These are phyloP conservation scores for Aspergillus cejpii DNA, from an alignment of 2,329 filamentous ascomycete species.

Conservation along the genomic window DNA sequence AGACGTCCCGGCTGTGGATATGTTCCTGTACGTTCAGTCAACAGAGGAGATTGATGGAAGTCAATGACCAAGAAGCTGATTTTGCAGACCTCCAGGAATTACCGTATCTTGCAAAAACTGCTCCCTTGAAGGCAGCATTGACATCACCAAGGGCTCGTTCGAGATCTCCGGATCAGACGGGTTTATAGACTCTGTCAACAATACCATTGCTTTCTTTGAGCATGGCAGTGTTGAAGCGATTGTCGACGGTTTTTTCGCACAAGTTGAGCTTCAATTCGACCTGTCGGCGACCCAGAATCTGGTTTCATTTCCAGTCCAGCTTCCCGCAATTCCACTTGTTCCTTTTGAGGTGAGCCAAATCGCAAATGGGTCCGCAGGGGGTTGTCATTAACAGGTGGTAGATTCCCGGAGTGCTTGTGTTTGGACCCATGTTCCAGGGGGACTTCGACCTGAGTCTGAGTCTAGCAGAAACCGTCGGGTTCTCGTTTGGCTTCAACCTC, in stretches of 20 bases:
- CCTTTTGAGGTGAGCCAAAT: slow-evolving; percentile 16
- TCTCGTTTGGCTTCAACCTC: slow-evolving; percentile 18
- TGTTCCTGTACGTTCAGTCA: slow-evolving; percentile 1
- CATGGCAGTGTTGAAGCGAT: slow-evolving; percentile 15
- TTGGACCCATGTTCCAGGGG: slow-evolving; percentile 14
- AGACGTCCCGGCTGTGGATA: neutral
- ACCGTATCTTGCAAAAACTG: slow-evolving; percentile 18
- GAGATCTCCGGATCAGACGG: slow-evolving; percentile 8
- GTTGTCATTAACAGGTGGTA: neutral
- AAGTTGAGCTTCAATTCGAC: slow-evolving; percentile 16
- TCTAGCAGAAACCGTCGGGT: slow-evolving; percentile 10
- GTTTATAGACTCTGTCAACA: neutral
- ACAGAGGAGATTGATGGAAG: neutral
- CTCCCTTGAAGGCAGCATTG: slow-evolving; percentile 13
- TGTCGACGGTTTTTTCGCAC: slow-evolving; percentile 14
- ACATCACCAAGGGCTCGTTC: slow-evolving; percentile 16
- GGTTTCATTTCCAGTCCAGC: slow-evolving; percentile 12
- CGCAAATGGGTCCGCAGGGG: neutral
- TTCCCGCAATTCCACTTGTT: slow-evolving; percentile 16
- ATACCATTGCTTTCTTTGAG: slow-evolving; percentile 15
- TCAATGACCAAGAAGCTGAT: neutral
- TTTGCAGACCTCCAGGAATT: slow-evolving; percentile 13
- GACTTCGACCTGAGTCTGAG: slow-evolving; percentile 10
- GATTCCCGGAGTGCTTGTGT: slow-evolving; percentile 18
- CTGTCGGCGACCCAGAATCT: slow-evolving; percentile 8